Percentiles rank a stretch among this genome's conserved stretches.
Evolutionary conservation across 2,329 filamentous ascomycete species (phyloP).

Genomic region (Pseudocercospora vitis): DNA sequence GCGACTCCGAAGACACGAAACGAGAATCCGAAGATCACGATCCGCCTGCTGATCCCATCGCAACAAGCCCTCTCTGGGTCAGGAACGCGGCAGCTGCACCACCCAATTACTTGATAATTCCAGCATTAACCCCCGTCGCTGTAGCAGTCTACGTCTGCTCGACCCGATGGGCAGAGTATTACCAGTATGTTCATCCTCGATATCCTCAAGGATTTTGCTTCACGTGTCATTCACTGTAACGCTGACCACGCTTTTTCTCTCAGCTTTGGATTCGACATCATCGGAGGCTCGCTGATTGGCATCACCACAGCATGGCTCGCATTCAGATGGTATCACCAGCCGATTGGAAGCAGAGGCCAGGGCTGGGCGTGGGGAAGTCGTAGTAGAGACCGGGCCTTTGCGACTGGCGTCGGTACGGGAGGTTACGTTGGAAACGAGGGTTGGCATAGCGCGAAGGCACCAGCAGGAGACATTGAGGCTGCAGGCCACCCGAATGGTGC

Average conservation of each 20-base stretch:
- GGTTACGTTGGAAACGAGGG: conserved; percentile 52
- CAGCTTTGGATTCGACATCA: conserved; percentile 79
- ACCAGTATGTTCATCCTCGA: conserved; percentile 55
- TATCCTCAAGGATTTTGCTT: too few relatives aligned
- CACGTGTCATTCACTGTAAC: neutral
- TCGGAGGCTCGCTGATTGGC: conserved; percentile 81
- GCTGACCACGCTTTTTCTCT: too few relatives aligned
- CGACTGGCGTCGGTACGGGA: conserved; percentile 64
- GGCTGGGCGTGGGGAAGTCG: conserved; percentile 90
- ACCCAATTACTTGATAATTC: conserved; percentile 65
- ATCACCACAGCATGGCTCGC: conserved; percentile 68
- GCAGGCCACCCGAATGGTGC: neutral
- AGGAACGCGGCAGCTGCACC: conserved; percentile 76
- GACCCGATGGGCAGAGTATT: conserved; percentile 83
- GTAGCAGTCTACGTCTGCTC: conserved; percentile 47
- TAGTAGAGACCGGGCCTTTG: conserved; percentile 69
- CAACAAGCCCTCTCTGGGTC: conserved; percentile 39
- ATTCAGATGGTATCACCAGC: conserved; percentile 84
- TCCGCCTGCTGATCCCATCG: conserved; percentile 29
- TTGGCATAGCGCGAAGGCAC: conserved; percentile 35
- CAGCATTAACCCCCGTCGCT: conserved; percentile 23
- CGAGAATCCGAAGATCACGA: conserved; percentile 12
- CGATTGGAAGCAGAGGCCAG: conserved; percentile 67
- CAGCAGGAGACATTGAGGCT: conserved; percentile 6
- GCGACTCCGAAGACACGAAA: conserved; percentile 20